phyloP scores from a whole-genome alignment of 495 filamentous ascomycete species.

The Talaromyces nanjingensis region DNA sequence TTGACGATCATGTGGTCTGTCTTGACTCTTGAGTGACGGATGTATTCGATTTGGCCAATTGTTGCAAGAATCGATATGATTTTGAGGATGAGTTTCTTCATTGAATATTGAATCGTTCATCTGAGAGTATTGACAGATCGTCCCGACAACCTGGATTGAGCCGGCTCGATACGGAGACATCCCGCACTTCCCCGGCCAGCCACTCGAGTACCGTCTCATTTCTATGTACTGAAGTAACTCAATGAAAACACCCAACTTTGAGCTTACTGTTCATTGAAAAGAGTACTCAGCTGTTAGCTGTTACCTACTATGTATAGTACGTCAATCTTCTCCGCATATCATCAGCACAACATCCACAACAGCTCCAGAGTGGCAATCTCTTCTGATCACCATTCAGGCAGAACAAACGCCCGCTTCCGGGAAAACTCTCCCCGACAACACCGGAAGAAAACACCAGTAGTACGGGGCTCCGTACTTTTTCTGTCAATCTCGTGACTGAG shows the following conservation, averaged over 20 bases:
- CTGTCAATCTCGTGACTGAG: not conserved
- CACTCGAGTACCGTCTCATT: not conserved
- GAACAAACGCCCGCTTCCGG: not conserved
- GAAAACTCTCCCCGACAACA: not conserved
- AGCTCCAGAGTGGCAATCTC: not conserved
- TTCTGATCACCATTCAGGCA: not conserved
- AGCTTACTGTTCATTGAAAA: not conserved
- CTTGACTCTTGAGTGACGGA: not conserved
- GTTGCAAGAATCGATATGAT: not conserved
- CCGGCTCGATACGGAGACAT: not conserved
- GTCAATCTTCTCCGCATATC: not conserved
- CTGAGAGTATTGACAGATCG: not conserved
- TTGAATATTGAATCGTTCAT: not conserved
- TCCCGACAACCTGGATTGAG: constrained; percentile 3
- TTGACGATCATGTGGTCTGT: not conserved
- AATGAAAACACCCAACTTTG: not conserved
- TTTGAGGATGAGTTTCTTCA: not conserved
- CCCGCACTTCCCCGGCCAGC: not conserved
- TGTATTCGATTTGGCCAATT: not conserved
- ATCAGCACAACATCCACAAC: not conserved
- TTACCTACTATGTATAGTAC: not conserved
- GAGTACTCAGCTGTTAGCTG: not conserved
- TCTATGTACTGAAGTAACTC: not conserved
- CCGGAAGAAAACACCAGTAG: not conserved
- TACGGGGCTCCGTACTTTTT: not conserved